Conservation (phyloP, 257 asterid species). For the Lantana camara region DNA sequence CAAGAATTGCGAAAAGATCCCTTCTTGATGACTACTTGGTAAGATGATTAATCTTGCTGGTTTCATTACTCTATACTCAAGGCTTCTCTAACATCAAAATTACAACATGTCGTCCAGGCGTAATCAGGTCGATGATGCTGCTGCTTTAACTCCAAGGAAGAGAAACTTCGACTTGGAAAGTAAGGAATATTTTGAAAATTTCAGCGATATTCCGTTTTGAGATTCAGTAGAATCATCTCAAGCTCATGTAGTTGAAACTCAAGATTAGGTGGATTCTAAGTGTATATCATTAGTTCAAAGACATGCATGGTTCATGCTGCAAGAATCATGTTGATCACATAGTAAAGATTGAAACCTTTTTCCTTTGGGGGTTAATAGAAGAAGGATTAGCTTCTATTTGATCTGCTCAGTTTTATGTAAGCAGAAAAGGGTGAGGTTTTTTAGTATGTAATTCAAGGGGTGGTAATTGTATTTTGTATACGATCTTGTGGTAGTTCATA, state of each 20-base stretch:
- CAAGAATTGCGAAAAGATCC: slow-evolving; percentile 41
- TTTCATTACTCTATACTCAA: too few relatives aligned
- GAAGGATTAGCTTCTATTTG: too few relatives aligned
- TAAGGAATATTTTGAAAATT: slow-evolving; percentile 39
- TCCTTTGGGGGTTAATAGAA: too few relatives aligned
- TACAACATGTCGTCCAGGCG: not conserved
- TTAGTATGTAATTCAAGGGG: too few relatives aligned
- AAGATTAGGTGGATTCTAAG: not conserved
- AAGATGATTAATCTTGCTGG: slow-evolving; percentile 3
- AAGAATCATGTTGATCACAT: too few relatives aligned
- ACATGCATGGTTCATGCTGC: not conserved
- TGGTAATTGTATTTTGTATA: too few relatives aligned
- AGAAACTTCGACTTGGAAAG: slow-evolving; percentile 37
- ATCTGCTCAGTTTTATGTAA: too few relatives aligned
- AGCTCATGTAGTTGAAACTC: slow-evolving; percentile 24
- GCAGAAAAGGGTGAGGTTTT: too few relatives aligned
- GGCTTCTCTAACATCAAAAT: too few relatives aligned
- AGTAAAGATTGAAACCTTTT: too few relatives aligned
- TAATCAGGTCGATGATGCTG: slow-evolving; percentile 44
- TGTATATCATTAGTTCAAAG: not conserved
- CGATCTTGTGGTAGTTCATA: too few relatives aligned
- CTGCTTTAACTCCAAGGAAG: slow-evolving; percentile 33
- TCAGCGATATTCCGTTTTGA: slow-evolving; percentile 28
- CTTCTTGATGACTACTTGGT: slow-evolving; percentile 56
- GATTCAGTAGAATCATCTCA: slow-evolving; percentile 30